Evolutionary conservation across 2,329 filamentous ascomycete species (phyloP).

Genomic region (Phoma sp.): DNA sequence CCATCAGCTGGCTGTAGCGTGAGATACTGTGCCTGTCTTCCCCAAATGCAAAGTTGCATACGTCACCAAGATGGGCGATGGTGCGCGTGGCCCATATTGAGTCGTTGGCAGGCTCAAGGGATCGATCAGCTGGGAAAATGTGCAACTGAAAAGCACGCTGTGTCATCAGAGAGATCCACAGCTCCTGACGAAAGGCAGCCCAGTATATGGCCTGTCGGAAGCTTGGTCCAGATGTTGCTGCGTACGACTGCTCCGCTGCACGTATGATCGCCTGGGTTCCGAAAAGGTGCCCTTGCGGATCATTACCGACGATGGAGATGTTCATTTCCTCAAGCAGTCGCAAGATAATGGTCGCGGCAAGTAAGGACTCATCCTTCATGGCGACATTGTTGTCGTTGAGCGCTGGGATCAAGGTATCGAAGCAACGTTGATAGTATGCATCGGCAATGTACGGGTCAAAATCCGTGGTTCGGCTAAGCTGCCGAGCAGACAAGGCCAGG

Average conservation of each 20-base stretch:
- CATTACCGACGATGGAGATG: constrained; percentile 46
- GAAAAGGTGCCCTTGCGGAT: constrained; percentile 49
- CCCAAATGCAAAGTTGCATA: constrained; percentile 47
- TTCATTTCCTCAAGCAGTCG: constrained; percentile 54
- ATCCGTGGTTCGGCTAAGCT: constrained; percentile 49
- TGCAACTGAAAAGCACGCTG: constrained; percentile 47
- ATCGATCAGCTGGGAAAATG: constrained; percentile 50
- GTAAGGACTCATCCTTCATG: constrained; percentile 50
- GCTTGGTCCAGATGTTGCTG: constrained; percentile 39
- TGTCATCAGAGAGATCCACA: constrained; percentile 49
- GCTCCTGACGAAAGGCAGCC: constrained; percentile 49
- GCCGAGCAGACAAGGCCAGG: constrained; percentile 52
- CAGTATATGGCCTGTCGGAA: constrained; percentile 49
- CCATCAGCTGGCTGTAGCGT: constrained; percentile 41
- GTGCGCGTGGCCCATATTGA: constrained; percentile 54
- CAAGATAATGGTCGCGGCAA: constrained; percentile 53
- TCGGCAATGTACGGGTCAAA: constrained; percentile 53
- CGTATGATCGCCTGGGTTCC: constrained; percentile 49
- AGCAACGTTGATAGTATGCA: constrained; percentile 52
- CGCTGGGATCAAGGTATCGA: constrained; percentile 51
- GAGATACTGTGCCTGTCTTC: constrained; percentile 42
- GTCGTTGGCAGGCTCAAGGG: constrained; percentile 50
- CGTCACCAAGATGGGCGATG: constrained; percentile 49
- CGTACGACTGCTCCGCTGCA: constrained; percentile 44
- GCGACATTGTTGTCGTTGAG: constrained; percentile 50